Percentiles rank a stretch among this genome's conserved stretches.
Evolutionary conservation across 495 filamentous ascomycete species (phyloP).

Genomic region (Hamigera avellanea): DNA sequence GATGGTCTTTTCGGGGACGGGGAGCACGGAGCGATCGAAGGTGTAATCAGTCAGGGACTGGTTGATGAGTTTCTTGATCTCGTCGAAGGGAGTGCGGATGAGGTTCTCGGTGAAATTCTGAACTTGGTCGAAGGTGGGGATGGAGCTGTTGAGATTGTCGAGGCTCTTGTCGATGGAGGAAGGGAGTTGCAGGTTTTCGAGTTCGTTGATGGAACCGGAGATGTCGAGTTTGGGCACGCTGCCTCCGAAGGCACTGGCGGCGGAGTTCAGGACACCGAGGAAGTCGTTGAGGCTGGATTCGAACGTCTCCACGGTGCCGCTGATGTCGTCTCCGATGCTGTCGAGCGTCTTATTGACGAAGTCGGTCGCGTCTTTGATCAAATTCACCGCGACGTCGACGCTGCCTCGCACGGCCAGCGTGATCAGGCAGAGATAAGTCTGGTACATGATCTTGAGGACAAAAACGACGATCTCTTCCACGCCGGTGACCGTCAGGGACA

Average conservation of each 20-base stretch:
- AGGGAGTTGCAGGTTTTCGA: slow-evolving; percentile 63
- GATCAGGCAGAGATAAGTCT: slow-evolving; percentile 79
- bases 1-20: slow-evolving; percentile 66
- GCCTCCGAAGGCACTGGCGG: slow-evolving; percentile 19
- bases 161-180: slow-evolving; percentile 51
- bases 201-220: slow-evolving; percentile 39
- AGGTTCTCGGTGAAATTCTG: slow-evolving; percentile 62
- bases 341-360: slow-evolving; percentile 63
- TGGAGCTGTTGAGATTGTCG: slow-evolving; percentile 54
- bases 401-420: slow-evolving; percentile 68
- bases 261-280: slow-evolving; percentile 28
- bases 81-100: slow-evolving; percentile 67
- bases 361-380: slow-evolving; percentile 59
- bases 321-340: slow-evolving; percentile 51
- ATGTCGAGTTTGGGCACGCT: slow-evolving; percentile 47
- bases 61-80: slow-evolving; percentile 59
- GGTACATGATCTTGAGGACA: slow-evolving; percentile 76
- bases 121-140: slow-evolving; percentile 75
- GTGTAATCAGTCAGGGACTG: slow-evolving; percentile 52
- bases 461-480: slow-evolving; percentile 85
- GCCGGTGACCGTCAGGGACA: slow-evolving; percentile 66
- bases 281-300: slow-evolving; percentile 51
- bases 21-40: slow-evolving; percentile 67
- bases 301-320: slow-evolving; percentile 41
- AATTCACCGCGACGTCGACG: slow-evolving; percentile 52